Evolutionary conservation across 257 asterid species (phyloP).

Genomic region (Ballota nigra): DNA sequence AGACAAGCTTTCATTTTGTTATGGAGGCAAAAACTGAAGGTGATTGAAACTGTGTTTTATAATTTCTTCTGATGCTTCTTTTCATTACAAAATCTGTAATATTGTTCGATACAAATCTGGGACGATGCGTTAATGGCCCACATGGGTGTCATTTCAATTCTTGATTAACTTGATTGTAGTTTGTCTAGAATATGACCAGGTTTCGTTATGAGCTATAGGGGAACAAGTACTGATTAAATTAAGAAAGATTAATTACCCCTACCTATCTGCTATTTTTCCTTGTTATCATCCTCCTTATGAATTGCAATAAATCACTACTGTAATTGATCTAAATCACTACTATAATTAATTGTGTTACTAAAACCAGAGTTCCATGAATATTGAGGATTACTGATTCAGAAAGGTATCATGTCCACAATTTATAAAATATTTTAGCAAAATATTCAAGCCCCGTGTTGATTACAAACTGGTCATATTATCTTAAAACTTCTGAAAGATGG

Average conservation of each 20-base stretch:
- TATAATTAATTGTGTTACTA: neutral
- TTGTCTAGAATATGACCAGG: neutral
- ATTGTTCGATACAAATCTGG: slow-evolving; percentile 2
- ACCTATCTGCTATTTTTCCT: slow-evolving; percentile 2
- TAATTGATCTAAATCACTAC: neutral
- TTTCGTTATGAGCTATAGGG: neutral
- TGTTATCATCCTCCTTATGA: neutral
- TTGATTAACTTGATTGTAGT: slow-evolving; percentile 14
- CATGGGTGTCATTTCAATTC: neutral
- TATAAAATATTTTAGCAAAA: neutral
- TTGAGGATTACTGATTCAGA: neutral
- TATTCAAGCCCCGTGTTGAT: neutral
- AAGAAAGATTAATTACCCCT: neutral
- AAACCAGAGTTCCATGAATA: neutral
- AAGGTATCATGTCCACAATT: neutral
- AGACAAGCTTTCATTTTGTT: slow-evolving; percentile 49
- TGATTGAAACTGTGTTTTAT: slow-evolving; percentile 27
- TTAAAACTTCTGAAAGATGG: neutral
- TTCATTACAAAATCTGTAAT: neutral
- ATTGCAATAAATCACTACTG: neutral
- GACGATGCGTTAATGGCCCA: neutral
- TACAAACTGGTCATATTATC: neutral
- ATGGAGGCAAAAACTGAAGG: slow-evolving; percentile 74
- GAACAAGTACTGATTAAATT: neutral
- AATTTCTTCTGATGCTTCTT: neutral